Percentiles rank a stretch among this genome's conserved stretches.
phyloP scores from a whole-genome alignment of 1,284 basidiomycete species.

The Ganoderma resinaceum region DNA sequence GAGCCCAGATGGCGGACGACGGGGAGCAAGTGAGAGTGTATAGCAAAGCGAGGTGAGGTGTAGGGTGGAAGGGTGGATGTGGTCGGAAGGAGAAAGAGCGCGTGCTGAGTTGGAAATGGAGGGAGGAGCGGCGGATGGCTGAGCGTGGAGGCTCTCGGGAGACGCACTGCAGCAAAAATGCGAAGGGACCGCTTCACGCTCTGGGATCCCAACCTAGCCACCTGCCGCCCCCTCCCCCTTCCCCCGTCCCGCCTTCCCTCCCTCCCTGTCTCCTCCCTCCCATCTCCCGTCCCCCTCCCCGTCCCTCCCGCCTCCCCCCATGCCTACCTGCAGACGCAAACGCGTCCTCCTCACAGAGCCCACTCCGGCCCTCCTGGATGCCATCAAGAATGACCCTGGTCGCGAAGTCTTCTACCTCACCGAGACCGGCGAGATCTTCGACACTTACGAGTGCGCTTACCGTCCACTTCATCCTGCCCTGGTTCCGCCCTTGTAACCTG shows the following conservation, averaged over 20 bases:
- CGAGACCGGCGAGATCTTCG: constrained; percentile 95
- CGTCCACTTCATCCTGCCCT: constrained; percentile 35
- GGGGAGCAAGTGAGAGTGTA: neutral
- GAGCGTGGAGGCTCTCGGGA: constrained; percentile 39
- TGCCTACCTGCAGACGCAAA: constrained; percentile 93
- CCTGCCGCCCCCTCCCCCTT: constrained; percentile 38
- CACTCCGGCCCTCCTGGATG: constrained; percentile 69
- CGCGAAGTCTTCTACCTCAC: constrained; percentile 89
- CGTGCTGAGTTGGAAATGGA: constrained; percentile 34
- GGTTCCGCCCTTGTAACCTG: constrained; percentile 18
- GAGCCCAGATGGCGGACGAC: constrained; percentile 9
- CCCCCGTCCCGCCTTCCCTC: constrained; percentile 35
- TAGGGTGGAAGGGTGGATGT: constrained; percentile 17
- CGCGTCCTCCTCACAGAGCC: constrained; percentile 88
- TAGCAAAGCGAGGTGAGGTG: neutral
- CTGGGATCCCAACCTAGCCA: constrained; percentile 40
- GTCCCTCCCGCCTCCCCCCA: constrained; percentile 43
- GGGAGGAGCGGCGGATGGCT: constrained; percentile 30
- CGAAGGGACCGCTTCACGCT: constrained; percentile 42
- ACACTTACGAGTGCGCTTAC: constrained; percentile 82
- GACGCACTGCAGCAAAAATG: constrained; percentile 44
- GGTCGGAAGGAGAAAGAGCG: constrained; percentile 22
- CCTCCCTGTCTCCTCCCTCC: constrained; percentile 31
- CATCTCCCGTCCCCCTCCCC: constrained; percentile 17
- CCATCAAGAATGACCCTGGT: constrained; percentile 65